Base-by-base conservation (phyloP, 805 yeast genomes). In the Spathaspora passalidarum region DNA sequence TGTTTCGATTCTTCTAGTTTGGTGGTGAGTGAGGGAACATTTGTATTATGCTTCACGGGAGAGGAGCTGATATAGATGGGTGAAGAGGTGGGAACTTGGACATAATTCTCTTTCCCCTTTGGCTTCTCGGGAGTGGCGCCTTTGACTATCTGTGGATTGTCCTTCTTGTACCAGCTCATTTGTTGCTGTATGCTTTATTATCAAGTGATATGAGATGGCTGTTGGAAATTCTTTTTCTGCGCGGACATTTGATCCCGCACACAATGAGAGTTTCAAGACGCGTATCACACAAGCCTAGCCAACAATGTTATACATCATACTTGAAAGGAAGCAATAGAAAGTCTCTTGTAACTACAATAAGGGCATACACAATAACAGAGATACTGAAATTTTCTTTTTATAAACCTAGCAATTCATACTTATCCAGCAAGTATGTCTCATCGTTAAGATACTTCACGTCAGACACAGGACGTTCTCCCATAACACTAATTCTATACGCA, bases 1-100 rank as follows among this genome's bases (percentile, higher is more conserved):
- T 61, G 56, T 47, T 60, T 54, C 32, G 60, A 55, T 34, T 54
- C 56, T 41, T 56, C 54, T 45, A 32, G 53, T 50, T 42, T 53
- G 49, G 13, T n/a, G 14, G 13, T 32, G 14, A 42, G 37, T 9
- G 46, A 34, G 1, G 38, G 50, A 17, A 43, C 40, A 21, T 29
- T 47, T 13, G 38, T 9, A 13, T 13, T 13, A 14, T 39, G 48
- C 16, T 38, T 32, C 10, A 29, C 40, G 19, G 72, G 69, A 4
- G 69, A 60, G 16, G 66, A 51, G 21, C 55, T 51, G 16, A 66
- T 57, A 23, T 49, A 41, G 11, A 71, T 63, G 13, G 77, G 77
- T 20, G 73, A 67, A 25, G 72, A 65, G 42, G 67, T 58, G 2
- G 76, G 76, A 6, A 72, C 76, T 54, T 72, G 76, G 17, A 72